These are phyloP conservation scores for Aspergillus sp. DNA, from an alignment of 2,329 filamentous ascomycete genomes.

Conservation along the genomic window DNA sequence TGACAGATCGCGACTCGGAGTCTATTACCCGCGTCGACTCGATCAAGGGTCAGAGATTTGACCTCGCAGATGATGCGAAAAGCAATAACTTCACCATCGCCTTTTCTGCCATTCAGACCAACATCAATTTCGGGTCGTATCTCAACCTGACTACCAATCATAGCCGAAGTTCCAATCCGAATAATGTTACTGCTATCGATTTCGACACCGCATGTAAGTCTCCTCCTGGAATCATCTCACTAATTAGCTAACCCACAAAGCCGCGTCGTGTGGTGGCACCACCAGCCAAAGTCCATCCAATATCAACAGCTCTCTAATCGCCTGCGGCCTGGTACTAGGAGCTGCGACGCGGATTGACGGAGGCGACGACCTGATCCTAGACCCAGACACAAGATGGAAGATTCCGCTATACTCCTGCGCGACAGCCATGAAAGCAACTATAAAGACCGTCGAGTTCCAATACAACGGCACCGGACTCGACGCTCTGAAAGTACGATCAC, in stretches of 20 bases:
- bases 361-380: slow-evolving; percentile 36
- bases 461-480: slow-evolving; percentile 44
- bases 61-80: not conserved
- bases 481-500: slow-evolving; percentile 31
- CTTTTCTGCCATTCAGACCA: slow-evolving; percentile 6
- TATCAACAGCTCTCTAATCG: slow-evolving; percentile 16
- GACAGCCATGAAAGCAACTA: slow-evolving; percentile 41
- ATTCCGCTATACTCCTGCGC: slow-evolving; percentile 48
- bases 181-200: not conserved
- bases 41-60: not conserved
- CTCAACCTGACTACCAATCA: slow-evolving; percentile 7
- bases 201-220: not conserved
- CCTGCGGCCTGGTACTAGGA: slow-evolving; percentile 45
- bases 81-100: slow-evolving; percentile 23
- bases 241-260: too few relatives aligned
- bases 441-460: slow-evolving; percentile 48
- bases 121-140: slow-evolving; percentile 8
- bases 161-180: not conserved
- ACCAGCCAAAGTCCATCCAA: not conserved
- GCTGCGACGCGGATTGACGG: slow-evolving; percentile 39
- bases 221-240: too few relatives aligned
- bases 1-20: slow-evolving; percentile 37
- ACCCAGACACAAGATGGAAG: slow-evolving; percentile 45
- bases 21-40: not conserved
- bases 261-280: not conserved